A percentile compares a stretch with the other conserved stretches of the same genome.
Conservation (phyloP, 495 filamentous ascomycete genomes). For the Hypoxylon rickii region DNA sequence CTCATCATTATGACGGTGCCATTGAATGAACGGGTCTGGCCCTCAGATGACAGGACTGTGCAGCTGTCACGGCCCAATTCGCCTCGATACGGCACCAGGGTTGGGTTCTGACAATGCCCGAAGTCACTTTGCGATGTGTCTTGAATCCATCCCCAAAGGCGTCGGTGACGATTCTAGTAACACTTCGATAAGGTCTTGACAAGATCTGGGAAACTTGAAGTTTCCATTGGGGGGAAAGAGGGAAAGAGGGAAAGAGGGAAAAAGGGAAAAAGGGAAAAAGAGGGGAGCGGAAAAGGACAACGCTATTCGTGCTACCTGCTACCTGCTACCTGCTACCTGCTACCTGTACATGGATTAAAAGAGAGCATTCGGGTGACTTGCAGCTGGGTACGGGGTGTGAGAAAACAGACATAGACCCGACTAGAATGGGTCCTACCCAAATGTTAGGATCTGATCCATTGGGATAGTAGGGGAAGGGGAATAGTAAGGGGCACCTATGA, state of each 20-base stretch:
- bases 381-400: conserved; percentile 25
- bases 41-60: conserved; percentile 20
- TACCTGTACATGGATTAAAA: neutral
- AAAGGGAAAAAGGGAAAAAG: too few relatives aligned
- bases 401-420: too few relatives aligned
- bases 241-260: neutral
- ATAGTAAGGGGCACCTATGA: conserved; percentile 29
- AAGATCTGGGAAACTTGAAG: neutral
- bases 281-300: too few relatives aligned
- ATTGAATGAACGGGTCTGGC: conserved; percentile 15
- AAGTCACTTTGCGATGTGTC: neutral
- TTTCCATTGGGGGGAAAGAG: too few relatives aligned
- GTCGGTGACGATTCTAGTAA: neutral
- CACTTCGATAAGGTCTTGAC: neutral
- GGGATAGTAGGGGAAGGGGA: neutral
- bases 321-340: neutral
- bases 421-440: too few relatives aligned
- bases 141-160: neutral
- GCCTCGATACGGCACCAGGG: conserved; percentile 19
- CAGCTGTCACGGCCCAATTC: conserved; percentile 31
- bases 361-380: conserved; percentile 17
- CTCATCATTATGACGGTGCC: conserved; percentile 29
- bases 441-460: too few relatives aligned
- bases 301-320: too few relatives aligned
- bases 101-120: conserved; percentile 21